A percentile compares a stretch with the other conserved stretches of the same genome.
Conservation (phyloP, 2,329 filamentous ascomycete species). For the Acrocalymma vagum region DNA sequence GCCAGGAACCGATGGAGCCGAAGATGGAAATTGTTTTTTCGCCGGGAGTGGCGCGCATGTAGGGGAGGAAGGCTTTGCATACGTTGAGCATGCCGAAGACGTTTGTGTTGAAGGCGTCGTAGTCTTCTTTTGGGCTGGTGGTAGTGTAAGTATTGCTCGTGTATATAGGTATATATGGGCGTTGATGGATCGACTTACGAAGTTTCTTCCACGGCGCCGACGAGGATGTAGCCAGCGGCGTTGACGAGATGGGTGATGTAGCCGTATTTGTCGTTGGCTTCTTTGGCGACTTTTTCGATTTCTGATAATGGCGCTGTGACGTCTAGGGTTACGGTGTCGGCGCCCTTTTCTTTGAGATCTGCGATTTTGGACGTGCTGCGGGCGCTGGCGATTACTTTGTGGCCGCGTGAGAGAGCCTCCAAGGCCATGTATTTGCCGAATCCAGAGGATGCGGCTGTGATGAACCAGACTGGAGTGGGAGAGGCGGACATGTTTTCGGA, state of each 20-base stretch:
- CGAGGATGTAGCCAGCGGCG: slow-evolving; percentile 55
- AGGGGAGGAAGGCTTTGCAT: slow-evolving; percentile 57
- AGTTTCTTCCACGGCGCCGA: slow-evolving; percentile 56
- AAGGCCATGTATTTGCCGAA: slow-evolving; percentile 57
- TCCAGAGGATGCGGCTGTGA: slow-evolving; percentile 59
- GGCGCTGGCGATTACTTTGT: slow-evolving; percentile 59
- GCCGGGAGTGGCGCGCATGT: slow-evolving; percentile 52
- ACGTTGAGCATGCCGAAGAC: slow-evolving; percentile 63
- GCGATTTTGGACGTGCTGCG: slow-evolving; percentile 49
- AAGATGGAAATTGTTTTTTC: slow-evolving; percentile 58
- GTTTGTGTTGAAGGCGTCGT: slow-evolving; percentile 60
- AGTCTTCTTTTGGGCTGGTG: slow-evolving; percentile 49
- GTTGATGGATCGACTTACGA: slow-evolving; percentile 37
- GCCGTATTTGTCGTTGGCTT: slow-evolving; percentile 51
- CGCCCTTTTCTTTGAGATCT: slow-evolving; percentile 44
- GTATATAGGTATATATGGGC: no score
- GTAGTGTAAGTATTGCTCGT: slow-evolving; percentile 34
- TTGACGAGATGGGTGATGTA: slow-evolving; percentile 57
- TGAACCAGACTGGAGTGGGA: slow-evolving; percentile 55
- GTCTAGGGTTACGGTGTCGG: slow-evolving; percentile 50
- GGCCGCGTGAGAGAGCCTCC: slow-evolving; percentile 52
- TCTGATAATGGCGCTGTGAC: slow-evolving; percentile 47
- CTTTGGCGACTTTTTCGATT: slow-evolving; percentile 46
- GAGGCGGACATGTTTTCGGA: no score
- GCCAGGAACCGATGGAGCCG: slow-evolving; percentile 55